phyloP scores from a whole-genome alignment of 2,329 filamentous ascomycete genomes.

The Cryphonectria carpinicola region DNA sequence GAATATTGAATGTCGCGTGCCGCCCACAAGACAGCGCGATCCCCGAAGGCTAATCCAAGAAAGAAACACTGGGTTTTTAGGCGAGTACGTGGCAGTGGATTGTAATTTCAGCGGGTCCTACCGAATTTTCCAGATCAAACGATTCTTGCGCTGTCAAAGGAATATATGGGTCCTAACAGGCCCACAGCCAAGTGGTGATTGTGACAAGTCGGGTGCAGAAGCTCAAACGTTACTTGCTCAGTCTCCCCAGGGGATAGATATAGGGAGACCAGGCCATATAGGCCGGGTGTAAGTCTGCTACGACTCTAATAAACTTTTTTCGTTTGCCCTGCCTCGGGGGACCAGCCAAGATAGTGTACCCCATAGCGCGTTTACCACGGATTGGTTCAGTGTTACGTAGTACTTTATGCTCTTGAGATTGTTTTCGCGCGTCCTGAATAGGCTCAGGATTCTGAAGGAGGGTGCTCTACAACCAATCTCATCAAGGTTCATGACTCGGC shows the following conservation, averaged over 20 bases:
- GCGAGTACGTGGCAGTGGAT: constrained; percentile 1
- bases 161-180: constrained; percentile 1
- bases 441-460: neutral
- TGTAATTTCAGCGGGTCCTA: neutral
- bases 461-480: neutral
- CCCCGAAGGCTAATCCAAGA: neutral
- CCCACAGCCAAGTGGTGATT: neutral
- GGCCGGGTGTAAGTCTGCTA: neutral
- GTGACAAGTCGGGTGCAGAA: neutral
- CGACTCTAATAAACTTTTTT: neutral
- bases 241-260: neutral
- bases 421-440: neutral
- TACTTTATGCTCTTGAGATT: neutral
- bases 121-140: constrained; percentile 1
- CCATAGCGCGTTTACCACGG: neutral
- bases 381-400: neutral
- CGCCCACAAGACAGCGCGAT: neutral
- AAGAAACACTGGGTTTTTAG: neutral
- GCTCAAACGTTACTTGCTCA: neutral
- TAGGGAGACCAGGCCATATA: neutral
- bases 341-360: neutral
- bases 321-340: too few species aligned
- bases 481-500: neutral
- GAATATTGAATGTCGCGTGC: neutral
- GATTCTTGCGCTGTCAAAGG: neutral